Conservation (phyloP, 2,329 filamentous ascomycete species). For the Trichophaea hybrida region DNA sequence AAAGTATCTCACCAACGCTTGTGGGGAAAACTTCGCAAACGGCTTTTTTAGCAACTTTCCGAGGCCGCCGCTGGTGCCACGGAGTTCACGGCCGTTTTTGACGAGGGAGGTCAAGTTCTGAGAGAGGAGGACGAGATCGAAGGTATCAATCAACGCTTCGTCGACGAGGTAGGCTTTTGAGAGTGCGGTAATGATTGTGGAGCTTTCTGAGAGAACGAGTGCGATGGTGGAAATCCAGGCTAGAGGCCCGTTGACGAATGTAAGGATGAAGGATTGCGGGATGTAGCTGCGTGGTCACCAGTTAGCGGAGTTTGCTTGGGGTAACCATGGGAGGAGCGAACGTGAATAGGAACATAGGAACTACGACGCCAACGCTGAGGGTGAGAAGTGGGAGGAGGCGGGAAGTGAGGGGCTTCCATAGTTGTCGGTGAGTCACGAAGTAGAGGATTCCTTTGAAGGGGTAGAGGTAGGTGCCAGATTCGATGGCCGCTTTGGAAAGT, state of each 20-base stretch:
- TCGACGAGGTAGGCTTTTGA: constrained; percentile 60
- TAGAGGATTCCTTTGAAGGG: constrained; percentile 61
- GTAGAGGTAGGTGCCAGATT: constrained; percentile 70
- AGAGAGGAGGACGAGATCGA: constrained; percentile 55
- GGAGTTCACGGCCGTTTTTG: constrained; percentile 58
- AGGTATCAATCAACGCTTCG: constrained; percentile 73
- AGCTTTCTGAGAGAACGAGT: constrained; percentile 38
- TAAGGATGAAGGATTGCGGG: constrained; percentile 68
- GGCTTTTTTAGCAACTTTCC: constrained; percentile 44
- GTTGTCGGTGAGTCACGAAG: constrained; percentile 42
- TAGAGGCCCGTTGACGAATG: constrained; percentile 72
- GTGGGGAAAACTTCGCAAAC: constrained; percentile 39
- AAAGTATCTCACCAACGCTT: constrained; percentile 58
- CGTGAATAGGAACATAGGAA: constrained; percentile 73
- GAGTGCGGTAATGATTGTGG: constrained; percentile 36
- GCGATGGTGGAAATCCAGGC: constrained; percentile 59
- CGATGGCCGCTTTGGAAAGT: constrained; percentile 53
- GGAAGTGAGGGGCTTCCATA: constrained; percentile 46
- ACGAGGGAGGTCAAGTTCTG: constrained; percentile 49
- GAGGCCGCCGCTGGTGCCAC: constrained; percentile 38
- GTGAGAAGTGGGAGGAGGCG: constrained; percentile 41
- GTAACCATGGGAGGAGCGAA: constrained; percentile 40
- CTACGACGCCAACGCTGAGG: constrained; percentile 57
- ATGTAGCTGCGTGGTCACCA: constrained; percentile 15
- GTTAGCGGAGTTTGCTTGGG: background rate